phyloP scores from a whole-genome alignment of 306 rosid genomes.

The Neltuma alba region DNA sequence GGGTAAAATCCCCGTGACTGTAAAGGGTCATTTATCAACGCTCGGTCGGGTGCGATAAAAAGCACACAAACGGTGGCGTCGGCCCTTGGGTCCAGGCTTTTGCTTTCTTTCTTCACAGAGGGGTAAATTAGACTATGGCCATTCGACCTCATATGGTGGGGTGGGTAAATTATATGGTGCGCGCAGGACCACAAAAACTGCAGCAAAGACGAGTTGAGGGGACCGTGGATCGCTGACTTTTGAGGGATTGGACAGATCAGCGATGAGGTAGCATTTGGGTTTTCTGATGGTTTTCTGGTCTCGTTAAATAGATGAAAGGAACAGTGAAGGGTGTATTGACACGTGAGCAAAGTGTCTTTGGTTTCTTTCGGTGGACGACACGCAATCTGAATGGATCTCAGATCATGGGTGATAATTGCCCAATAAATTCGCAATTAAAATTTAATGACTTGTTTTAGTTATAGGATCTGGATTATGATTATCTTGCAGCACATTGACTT shows the following conservation, averaged over 20 bases:
- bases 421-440: too few species aligned
- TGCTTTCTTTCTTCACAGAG: background rate
- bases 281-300: too few species aligned
- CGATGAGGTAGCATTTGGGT: too few species aligned
- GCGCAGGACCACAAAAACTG: background rate
- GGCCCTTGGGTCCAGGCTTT: background rate
- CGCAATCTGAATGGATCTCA: too few species aligned
- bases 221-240: background rate
- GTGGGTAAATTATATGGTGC: background rate
- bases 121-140: background rate
- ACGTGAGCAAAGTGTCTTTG: too few species aligned
- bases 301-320: too few species aligned
- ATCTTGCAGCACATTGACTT: too few species aligned
- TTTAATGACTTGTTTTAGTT: too few species aligned
- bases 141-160: background rate
- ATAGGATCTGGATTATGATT: too few species aligned
- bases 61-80: background rate
- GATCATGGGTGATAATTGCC: too few species aligned
- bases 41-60: background rate
- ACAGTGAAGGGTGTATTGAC: too few species aligned
- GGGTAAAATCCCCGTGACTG: slow-evolving; percentile 36
- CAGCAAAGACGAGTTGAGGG: background rate
- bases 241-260: background rate
- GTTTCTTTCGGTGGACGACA: too few species aligned
- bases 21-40: background rate